Evolutionary conservation across 768 basidiomycete species (phyloP), one percentile per base, ranked within the genome.

Genomic region (Mycena maculata): DNA sequence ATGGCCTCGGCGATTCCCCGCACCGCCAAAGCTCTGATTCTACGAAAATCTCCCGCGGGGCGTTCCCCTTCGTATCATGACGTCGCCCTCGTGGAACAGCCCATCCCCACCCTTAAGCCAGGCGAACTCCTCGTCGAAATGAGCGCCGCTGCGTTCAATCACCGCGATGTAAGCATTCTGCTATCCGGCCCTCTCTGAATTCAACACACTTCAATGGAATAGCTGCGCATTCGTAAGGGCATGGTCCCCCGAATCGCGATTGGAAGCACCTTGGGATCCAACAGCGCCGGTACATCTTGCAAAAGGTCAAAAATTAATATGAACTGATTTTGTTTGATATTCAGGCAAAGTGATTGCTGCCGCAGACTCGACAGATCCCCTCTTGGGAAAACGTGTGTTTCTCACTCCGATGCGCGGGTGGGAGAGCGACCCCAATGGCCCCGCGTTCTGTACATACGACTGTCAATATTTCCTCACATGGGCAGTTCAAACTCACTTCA

Each of bases 151-250:
- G 88, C 86, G 18, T 92, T 92, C 81, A 95, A 95, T 74, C 93
- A 90, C 72, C 83, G 90, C 73, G 93, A 93, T 72, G 91, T 92
- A 64, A 53, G 76, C 70, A 20, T 45, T 44, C 25, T 38, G 33
- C 8, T 59, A 47, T 13, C 11, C n/a, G 5, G n/a, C n/a, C n/a
- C n/a, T n/a, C 0, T 23, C 9, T 2, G 16, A 38, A 48, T 59
- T 38, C 13, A 36, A 16, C 31, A 12, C 31, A 20, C 20, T 8
- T 20, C 56, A 33, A 45, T 39, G 33, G 12, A 33, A 20, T 68
- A 94, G 92, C 80, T 92, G 13, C 94, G 93, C 93, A 87, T 92
- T 38, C 83, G 91, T 25, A 85, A 83, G 62, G 90, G 90, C 12
- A 78, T 81, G 73, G 93, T 94, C 71, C 92, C 92, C 0, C 81